Conservation (phyloP, 768 basidiomycete species). For the Tylopilus sp. region DNA sequence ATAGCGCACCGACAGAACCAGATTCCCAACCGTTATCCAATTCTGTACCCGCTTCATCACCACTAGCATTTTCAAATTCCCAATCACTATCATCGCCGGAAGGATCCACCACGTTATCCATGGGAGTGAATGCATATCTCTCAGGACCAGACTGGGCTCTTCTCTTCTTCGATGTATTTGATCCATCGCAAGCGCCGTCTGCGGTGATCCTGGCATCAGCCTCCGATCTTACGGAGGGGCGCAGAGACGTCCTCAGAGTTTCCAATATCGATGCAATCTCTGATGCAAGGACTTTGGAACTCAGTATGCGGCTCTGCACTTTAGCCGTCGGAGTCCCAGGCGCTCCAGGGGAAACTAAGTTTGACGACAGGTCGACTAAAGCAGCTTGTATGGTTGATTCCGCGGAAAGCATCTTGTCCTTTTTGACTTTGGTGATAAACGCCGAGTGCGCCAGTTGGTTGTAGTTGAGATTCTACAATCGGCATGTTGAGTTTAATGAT, state of each 20-base stretch:
- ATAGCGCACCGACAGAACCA: constrained; percentile 35
- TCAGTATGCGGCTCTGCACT: constrained; percentile 69
- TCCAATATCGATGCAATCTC: constrained; percentile 52
- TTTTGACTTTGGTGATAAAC: constrained; percentile 68
- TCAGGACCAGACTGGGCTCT: not conserved
- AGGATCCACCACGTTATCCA: not conserved
- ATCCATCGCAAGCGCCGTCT: constrained; percentile 12
- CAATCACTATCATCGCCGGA: constrained; percentile 14
- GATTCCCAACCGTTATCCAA: constrained; percentile 39
- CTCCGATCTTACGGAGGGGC: constrained; percentile 21
- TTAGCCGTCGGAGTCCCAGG: constrained; percentile 50
- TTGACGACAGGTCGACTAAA: constrained; percentile 40
- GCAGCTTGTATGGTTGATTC: constrained; percentile 50
- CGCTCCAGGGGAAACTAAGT: constrained; percentile 32
- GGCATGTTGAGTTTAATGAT: not conserved
- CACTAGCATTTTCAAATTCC: constrained; percentile 21
- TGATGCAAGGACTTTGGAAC: constrained; percentile 69
- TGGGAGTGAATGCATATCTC: constrained; percentile 1
- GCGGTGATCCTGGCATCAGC: constrained; percentile 15
- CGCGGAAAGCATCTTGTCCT: constrained; percentile 57
- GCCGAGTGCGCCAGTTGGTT: constrained; percentile 62
- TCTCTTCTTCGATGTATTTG: constrained; percentile 11
- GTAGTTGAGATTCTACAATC: constrained; percentile 50
- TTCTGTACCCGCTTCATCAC: constrained; percentile 3
- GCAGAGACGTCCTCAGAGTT: constrained; percentile 43